phyloP scores from a whole-genome alignment of 805 yeast species.

The Jamesozyma hellenica region DNA sequence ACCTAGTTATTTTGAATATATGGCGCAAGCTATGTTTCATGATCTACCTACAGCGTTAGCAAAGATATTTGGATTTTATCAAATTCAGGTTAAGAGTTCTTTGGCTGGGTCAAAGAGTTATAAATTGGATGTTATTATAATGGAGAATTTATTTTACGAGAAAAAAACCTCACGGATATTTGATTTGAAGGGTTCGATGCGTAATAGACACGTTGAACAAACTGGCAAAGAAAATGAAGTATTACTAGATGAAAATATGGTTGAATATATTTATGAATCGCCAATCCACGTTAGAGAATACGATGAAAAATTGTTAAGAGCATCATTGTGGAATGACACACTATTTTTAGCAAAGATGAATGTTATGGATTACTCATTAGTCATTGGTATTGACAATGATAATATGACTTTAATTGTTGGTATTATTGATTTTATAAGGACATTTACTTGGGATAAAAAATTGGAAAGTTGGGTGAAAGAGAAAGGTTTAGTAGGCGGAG shows the following conservation, averaged over 20 bases:
- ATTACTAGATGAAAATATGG: conserved; percentile 92
- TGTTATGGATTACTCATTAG: conserved; percentile 96
- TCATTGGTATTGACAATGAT: conserved; percentile 75
- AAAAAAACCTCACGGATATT: conserved; percentile 75
- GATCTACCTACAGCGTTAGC: conserved; percentile 91
- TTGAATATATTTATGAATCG: conserved; percentile 90
- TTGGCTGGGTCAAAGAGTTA: conserved; percentile 48
- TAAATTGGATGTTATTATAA: conserved; percentile 82
- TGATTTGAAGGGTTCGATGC: conserved; percentile 95
- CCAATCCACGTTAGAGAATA: conserved; percentile 91
- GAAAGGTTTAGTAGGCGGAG: conserved; percentile 74
- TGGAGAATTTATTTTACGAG: conserved; percentile 90
- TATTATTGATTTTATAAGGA: conserved; percentile 84
- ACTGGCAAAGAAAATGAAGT: conserved; percentile 95
- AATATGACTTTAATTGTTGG: conserved; percentile 76
- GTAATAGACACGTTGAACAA: conserved; percentile 92
- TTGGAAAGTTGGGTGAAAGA: conserved; percentile 98
- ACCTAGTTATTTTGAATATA: conserved; percentile 91
- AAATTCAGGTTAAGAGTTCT: conserved; percentile 76
- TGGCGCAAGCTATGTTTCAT: conserved; percentile 90
- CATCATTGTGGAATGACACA: conserved; percentile 92
- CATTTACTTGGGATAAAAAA: conserved; percentile 98
- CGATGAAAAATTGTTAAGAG: conserved; percentile 73
- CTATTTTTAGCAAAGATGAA: conserved; percentile 91
- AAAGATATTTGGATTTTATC: conserved; percentile 91